Base-by-base conservation (phyloP, 1,139 yeast genomes). In the Protomyces lactucae-debilis region DNA sequence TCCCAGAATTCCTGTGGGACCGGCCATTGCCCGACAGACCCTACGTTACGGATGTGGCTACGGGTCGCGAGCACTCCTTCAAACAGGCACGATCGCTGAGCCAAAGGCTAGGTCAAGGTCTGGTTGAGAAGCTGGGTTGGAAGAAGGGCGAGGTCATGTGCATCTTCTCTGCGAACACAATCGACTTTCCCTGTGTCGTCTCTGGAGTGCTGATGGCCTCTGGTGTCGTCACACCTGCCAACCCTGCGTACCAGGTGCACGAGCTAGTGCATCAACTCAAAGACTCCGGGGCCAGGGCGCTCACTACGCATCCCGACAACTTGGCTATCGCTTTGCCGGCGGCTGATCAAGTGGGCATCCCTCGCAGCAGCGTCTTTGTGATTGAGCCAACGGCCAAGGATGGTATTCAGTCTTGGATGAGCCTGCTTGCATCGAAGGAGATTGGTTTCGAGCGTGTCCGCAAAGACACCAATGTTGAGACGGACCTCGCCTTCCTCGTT, bases 141-240 rank as follows among this genome's bases (percentile, higher is more conserved):
- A 32, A 64, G 28, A 64, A 68, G 36, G 71, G 71, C 61, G 76
- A 74, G 52, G 77, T 74, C 16, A 73, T 76, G 5, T 70, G 73
- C 59, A 51, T 75, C 18, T 74, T 74, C 59, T 69, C 73, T 21
- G 66, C 70, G 18, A 76, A 76, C 66, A 64, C 68, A 64, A 69
- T 76, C 46, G 71, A 69, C 65, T 69, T 71, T 25, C 72, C 76
- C 1, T 64, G 70, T 1, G 64, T 75, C 21, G 77, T 76, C 57
- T 70, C 71, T 54, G 76, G 74, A 0, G 69, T 73, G 18, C 68
- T 75, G n/a, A 67, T 72, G 32, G 69, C 72, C 10, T 79, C 78
- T 9, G 79, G 73, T 3, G 65, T 73, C 4, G 69, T 76, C 25
- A 70, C 76, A 3, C 79, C 79, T 2, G 78, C 77, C 1, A 76